phyloP scores from a whole-genome alignment of 148 eudicot genomes.

The Limonium bicolor region DNA sequence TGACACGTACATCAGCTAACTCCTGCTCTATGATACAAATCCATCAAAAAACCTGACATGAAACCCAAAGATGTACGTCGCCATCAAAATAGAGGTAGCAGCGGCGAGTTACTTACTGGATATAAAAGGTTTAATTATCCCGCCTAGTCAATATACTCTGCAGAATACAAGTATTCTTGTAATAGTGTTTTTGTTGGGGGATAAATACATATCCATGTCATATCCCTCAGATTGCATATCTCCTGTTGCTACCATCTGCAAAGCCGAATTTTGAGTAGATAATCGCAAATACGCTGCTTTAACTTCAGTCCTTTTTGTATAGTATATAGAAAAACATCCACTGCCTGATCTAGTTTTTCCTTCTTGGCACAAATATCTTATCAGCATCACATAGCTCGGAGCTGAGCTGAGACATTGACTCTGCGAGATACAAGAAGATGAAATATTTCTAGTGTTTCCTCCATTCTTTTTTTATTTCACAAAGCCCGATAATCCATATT shows the following conservation, averaged over 20 bases:
- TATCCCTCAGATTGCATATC: conserved; percentile 38
- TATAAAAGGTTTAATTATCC: no score
- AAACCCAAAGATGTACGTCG: no score
- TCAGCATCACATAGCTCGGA: conserved; percentile 59
- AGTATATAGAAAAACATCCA: conserved; percentile 42
- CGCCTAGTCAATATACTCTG: no score
- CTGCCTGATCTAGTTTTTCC: conserved; percentile 33
- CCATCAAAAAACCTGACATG: no score
- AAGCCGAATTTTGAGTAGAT: conserved; percentile 28
- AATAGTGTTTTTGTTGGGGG: conserved; percentile 29
- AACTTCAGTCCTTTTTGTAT: conserved; percentile 36
- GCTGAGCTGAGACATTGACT: conserved; percentile 34
- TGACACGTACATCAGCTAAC: no score
- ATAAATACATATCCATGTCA: conserved; percentile 27
- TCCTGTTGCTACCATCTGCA: conserved; percentile 14
- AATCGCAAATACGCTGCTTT: conserved; percentile 29
- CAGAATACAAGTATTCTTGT: conserved; percentile 6
- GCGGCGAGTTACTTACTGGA: no score
- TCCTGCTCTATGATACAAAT: no score
- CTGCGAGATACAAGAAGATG: conserved; percentile 27
- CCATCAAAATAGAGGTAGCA: no score
- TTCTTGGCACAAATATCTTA: conserved; percentile 27
- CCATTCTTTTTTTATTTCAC: conserved; percentile 31
- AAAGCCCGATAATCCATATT: conserved; percentile 64
- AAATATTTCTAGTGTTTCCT: conserved; percentile 54